Conservation (phyloP, 1,284 basidiomycete genomes). For the Leucoagaricus sp. region DNA sequence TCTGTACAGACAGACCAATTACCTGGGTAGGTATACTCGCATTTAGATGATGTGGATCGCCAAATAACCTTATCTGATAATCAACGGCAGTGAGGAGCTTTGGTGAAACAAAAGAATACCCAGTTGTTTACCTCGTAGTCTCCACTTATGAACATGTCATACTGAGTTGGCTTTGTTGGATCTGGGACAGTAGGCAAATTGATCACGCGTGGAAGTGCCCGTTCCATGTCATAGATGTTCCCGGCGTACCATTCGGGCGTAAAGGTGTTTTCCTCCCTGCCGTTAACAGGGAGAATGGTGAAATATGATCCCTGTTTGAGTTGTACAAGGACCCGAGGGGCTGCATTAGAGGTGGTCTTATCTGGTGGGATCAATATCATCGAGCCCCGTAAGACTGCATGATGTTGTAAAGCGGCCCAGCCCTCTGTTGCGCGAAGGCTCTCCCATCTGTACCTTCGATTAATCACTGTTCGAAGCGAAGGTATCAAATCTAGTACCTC, state of each 20-base stretch:
- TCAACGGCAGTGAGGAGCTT: not conserved
- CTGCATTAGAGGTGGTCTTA: not conserved
- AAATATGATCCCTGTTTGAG: constrained; percentile 70
- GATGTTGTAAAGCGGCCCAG: constrained; percentile 81
- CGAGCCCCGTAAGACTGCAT: constrained; percentile 62
- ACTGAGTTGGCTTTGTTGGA: constrained; percentile 41
- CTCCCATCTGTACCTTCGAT: constrained; percentile 49
- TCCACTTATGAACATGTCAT: constrained; percentile 59
- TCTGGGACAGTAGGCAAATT: constrained; percentile 50
- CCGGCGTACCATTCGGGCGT: constrained; percentile 69
- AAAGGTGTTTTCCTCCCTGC: constrained; percentile 18
- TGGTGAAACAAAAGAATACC: not conserved
- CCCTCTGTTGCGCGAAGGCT: constrained; percentile 70
- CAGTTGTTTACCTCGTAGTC: constrained; percentile 64
- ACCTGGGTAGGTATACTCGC: constrained; percentile 51
- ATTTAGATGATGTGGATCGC: constrained; percentile 54
- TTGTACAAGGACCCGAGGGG: constrained; percentile 42
- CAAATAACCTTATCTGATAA: constrained; percentile 73
- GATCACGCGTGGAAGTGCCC: constrained; percentile 49
- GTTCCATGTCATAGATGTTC: constrained; percentile 68
- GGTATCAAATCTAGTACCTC: constrained; percentile 37
- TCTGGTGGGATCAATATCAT: constrained; percentile 55
- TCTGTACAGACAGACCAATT: constrained; percentile 45
- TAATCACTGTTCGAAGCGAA: not conserved
- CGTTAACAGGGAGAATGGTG: constrained; percentile 49